phyloP scores from a whole-genome alignment of 345 rosid genomes.

The Laguncularia racemosa region DNA sequence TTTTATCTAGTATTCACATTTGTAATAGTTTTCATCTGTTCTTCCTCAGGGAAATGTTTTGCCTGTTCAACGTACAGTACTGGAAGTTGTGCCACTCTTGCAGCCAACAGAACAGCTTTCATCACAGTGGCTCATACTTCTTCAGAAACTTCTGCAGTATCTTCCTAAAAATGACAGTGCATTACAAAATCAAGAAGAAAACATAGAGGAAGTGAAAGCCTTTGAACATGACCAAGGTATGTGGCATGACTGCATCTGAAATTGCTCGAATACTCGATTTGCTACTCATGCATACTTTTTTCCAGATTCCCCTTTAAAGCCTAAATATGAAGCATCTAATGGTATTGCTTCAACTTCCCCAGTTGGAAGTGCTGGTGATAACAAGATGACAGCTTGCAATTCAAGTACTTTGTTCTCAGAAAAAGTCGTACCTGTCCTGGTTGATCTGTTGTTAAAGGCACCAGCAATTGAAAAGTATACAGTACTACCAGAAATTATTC shows the following conservation, averaged over 20 bases:
- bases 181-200: conserved; percentile 42
- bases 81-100: conserved; percentile 72
- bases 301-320: conserved; percentile 22
- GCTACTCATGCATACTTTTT: conserved; percentile 14
- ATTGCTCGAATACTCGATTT: conserved; percentile 10
- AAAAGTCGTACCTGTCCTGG: conserved; percentile 70
- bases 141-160: conserved; percentile 59
- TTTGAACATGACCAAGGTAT: conserved; percentile 32
- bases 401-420: conserved; percentile 59
- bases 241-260: conserved; percentile 6
- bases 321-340: conserved; percentile 26
- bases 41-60: conserved; percentile 64
- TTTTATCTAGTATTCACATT: not conserved
- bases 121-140: conserved; percentile 77
- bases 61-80: conserved; percentile 67
- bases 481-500: conserved; percentile 73
- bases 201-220: conserved; percentile 27
- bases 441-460: conserved; percentile 66
- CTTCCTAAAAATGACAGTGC: conserved; percentile 57
- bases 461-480: conserved; percentile 62
- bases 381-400: conserved; percentile 22
- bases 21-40: conserved; percentile 1
- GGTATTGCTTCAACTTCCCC: conserved; percentile 32
- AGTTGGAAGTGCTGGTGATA: conserved; percentile 23
- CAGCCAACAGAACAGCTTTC: conserved; percentile 72